phyloP scores from a whole-genome alignment of 1,284 basidiomycete species.

The Ustilago nuda region DNA sequence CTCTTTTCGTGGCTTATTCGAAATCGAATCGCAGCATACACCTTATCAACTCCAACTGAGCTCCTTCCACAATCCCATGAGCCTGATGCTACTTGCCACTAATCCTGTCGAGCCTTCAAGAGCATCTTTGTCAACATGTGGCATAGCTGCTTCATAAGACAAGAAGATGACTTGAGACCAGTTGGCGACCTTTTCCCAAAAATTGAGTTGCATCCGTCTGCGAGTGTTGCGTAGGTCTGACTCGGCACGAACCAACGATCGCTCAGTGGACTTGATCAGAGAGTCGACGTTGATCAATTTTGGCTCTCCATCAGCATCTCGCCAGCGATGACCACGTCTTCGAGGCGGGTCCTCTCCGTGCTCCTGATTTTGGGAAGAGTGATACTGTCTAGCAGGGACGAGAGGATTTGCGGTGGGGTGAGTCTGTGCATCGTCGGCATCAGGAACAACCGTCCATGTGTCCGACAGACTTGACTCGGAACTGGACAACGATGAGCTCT shows the following conservation, averaged over 20 bases:
- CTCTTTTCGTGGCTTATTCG: background rate
- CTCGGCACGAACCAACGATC: conserved; percentile 37
- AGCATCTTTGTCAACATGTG: conserved; percentile 49
- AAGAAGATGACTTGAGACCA: conserved; percentile 47
- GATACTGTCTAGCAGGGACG: background rate
- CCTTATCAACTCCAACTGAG: conserved; percentile 20
- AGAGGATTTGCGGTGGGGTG: background rate
- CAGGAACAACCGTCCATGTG: conserved; percentile 28
- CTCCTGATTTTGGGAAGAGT: background rate
- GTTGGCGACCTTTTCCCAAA: conserved; percentile 39
- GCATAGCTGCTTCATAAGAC: conserved; percentile 46
- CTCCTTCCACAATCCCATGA: conserved; percentile 37
- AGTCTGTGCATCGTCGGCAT: conserved; percentile 15
- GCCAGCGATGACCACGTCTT: background rate
- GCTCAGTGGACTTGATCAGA: conserved; percentile 31
- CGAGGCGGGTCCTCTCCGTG: background rate
- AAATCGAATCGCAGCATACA: background rate
- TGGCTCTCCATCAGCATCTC: background rate
- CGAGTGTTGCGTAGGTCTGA: conserved; percentile 26
- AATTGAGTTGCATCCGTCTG: conserved; percentile 21
- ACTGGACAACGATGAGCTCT: background rate
- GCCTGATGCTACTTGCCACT: conserved; percentile 40
- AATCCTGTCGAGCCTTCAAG: conserved; percentile 50
- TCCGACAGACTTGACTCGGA: conserved; percentile 20
- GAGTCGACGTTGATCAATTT: conserved; percentile 11